A percentile compares a stretch with the other conserved stretches of the same genome.
Conservation (phyloP, 495 filamentous ascomycete species). For the Amphirosellinia nigrospora region DNA sequence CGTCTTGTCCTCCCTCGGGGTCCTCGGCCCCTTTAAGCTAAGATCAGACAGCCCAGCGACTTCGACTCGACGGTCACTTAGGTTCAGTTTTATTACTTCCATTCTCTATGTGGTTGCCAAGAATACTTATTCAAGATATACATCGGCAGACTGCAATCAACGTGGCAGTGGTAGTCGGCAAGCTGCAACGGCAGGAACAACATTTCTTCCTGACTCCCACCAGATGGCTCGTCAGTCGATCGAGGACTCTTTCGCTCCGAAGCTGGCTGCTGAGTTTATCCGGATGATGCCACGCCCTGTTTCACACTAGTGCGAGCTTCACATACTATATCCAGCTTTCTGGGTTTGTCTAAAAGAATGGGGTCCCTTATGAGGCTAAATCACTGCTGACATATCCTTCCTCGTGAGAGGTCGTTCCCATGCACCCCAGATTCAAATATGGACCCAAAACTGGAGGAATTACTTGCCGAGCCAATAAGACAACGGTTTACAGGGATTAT, state of each 20-base stretch:
- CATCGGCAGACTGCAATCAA: constrained; percentile 23
- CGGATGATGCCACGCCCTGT: constrained; percentile 8
- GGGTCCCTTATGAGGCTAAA: constrained; percentile 40
- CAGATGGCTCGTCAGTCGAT: not conserved
- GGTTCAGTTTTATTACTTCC: constrained; percentile 13
- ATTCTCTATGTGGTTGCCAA: constrained; percentile 21
- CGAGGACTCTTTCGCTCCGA: constrained; percentile 4
- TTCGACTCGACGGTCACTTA: not conserved
- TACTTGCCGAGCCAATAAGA: constrained; percentile 13
- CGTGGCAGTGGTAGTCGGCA: constrained; percentile 32
- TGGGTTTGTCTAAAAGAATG: constrained; percentile 5
- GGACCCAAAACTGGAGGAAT: not conserved
- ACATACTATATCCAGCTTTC: constrained; percentile 1
- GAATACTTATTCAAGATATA: constrained; percentile 20
- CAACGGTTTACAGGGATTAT: not conserved
- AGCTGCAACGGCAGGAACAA: constrained; percentile 29
- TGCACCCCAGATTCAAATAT: constrained; percentile 31
- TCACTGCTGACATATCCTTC: constrained; percentile 33
- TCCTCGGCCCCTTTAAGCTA: constrained; percentile 15
- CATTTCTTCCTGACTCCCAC: constrained; percentile 6
- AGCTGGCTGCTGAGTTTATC: constrained; percentile 16
- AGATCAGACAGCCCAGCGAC: not conserved
- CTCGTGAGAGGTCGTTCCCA: constrained; percentile 30
- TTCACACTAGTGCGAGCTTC: constrained; percentile 1
- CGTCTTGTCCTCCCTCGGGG: not conserved